Percentiles rank a stretch among this genome's conserved stretches.
phyloP scores from a whole-genome alignment of 352 stramenopile species.

The Phytopythium kandeliae region DNA sequence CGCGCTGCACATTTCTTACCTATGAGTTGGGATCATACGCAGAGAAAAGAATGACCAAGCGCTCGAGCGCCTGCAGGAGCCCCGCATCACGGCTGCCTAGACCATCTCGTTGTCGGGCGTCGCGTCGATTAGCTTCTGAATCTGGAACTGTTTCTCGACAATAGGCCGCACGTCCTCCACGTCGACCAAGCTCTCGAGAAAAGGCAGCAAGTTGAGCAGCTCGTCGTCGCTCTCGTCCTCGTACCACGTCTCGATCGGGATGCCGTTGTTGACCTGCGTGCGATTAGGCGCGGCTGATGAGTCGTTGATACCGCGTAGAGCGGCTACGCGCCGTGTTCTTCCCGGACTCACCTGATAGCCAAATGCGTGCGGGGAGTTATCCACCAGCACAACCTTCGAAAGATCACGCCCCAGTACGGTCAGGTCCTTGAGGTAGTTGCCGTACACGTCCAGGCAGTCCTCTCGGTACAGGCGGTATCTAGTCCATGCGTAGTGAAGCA shows the following conservation, averaged over 20 bases:
- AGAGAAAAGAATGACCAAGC: neutral
- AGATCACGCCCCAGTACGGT: constrained; percentile 94
- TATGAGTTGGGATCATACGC: neutral
- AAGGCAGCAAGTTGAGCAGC: constrained; percentile 94
- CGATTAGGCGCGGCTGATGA: neutral
- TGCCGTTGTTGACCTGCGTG: constrained; percentile 92
- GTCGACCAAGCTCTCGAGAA: constrained; percentile 89
- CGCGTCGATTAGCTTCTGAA: constrained; percentile 86
- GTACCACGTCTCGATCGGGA: constrained; percentile 99
- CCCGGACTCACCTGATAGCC: constrained; percentile 88
- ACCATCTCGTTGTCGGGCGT: constrained; percentile 44
- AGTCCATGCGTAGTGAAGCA: constrained; percentile 10
- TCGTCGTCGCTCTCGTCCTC: constrained; percentile 95
- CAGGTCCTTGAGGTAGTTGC: constrained; percentile 99
- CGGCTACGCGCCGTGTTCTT: too few species aligned
- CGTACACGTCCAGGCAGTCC: constrained; percentile 94
- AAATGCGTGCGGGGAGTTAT: constrained; percentile 98
- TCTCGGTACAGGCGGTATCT: constrained; percentile 94
- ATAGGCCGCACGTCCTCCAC: constrained; percentile 87
- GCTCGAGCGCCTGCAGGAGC: neutral
- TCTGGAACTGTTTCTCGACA: constrained; percentile 89
- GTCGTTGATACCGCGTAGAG: neutral
- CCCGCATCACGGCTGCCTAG: constrained; percentile 5
- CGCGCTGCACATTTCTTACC: neutral
- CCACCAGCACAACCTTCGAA: constrained; percentile 90